A percentile compares a stretch with the other conserved stretches of the same genome.
Evolutionary conservation across 306 rosid genomes (phyloP).

Genomic region (Cicer pinnatifidum): DNA sequence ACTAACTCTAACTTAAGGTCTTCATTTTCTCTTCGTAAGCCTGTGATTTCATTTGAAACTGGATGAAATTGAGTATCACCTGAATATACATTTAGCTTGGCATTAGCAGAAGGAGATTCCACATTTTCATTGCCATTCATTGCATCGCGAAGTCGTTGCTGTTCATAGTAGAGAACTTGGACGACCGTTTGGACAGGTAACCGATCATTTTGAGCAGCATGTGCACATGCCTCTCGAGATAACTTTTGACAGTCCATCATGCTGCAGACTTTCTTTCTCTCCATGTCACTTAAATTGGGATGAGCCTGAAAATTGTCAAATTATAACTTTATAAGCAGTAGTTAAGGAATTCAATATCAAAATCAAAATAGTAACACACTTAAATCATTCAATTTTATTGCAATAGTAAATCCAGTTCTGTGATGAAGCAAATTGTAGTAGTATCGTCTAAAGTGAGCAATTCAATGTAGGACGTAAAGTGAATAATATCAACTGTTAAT

Average conservation of each 20-base stretch:
- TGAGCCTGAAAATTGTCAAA: slow-evolving; percentile 70
- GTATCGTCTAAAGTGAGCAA: too few species aligned
- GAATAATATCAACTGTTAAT: too few species aligned
- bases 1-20: slow-evolving; percentile 73
- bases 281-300: slow-evolving; percentile 84
- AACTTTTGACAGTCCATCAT: slow-evolving; percentile 93
- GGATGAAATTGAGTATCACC: slow-evolving; percentile 48
- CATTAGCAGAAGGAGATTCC: slow-evolving; percentile 56
- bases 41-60: slow-evolving; percentile 64
- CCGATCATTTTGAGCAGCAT: slow-evolving; percentile 94
- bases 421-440: too few species aligned
- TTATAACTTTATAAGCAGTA: slow-evolving; percentile 35
- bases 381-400: slow-evolving; percentile 7
- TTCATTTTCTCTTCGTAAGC: slow-evolving; percentile 70
- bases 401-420: too few species aligned
- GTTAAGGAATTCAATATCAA: slow-evolving; percentile 9
- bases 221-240: slow-evolving; percentile 92
- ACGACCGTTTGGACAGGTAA: slow-evolving; percentile 95
- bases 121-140: slow-evolving; percentile 55
- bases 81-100: slow-evolving; percentile 58
- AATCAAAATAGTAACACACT: not conserved
- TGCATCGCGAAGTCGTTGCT: slow-evolving; percentile 83
- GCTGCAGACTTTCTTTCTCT: slow-evolving; percentile 92
- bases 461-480: too few species aligned
- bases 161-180: slow-evolving; percentile 92